Conservation (phyloP, 768 basidiomycete genomes). For the Trichaptum fuscoviolaceum region DNA sequence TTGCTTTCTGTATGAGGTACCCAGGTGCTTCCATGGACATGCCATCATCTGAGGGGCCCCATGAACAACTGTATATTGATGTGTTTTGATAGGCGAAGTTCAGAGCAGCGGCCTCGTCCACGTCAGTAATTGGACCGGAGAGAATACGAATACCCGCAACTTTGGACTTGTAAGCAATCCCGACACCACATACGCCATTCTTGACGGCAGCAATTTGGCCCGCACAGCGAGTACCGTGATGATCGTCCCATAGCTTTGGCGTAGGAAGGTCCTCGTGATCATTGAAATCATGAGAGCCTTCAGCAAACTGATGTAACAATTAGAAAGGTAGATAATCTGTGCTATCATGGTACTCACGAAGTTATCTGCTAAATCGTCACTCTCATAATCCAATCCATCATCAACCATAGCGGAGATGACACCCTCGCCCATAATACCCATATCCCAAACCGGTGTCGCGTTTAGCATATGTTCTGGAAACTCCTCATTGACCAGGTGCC, state of each 20-base stretch:
- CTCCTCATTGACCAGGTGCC: conserved; percentile 42
- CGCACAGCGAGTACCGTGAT: conserved; percentile 46
- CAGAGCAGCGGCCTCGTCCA: conserved; percentile 43
- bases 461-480: conserved; percentile 34
- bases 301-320: conserved; percentile 26
- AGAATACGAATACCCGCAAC: conserved; percentile 45
- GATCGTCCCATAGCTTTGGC: conserved; percentile 43
- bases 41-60: conserved; percentile 48
- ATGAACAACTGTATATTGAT: conserved; percentile 44
- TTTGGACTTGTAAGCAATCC: conserved; percentile 38
- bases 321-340: neutral
- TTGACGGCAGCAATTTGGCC: conserved; percentile 44
- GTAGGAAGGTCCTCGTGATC: conserved; percentile 40
- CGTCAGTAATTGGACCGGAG: conserved; percentile 42
- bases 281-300: conserved; percentile 46
- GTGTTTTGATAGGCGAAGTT: conserved; percentile 45
- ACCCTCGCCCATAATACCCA: conserved; percentile 36
- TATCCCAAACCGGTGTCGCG: conserved; percentile 39
- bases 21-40: conserved; percentile 42
- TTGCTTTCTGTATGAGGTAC: conserved; percentile 38
- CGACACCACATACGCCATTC: conserved; percentile 49
- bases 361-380: conserved; percentile 39
- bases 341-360: conserved; percentile 30
- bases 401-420: conserved; percentile 43
- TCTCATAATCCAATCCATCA: conserved; percentile 42